Base-by-base conservation (phyloP, 1,139 yeast genomes). In the Suhomyces panamericanus region DNA sequence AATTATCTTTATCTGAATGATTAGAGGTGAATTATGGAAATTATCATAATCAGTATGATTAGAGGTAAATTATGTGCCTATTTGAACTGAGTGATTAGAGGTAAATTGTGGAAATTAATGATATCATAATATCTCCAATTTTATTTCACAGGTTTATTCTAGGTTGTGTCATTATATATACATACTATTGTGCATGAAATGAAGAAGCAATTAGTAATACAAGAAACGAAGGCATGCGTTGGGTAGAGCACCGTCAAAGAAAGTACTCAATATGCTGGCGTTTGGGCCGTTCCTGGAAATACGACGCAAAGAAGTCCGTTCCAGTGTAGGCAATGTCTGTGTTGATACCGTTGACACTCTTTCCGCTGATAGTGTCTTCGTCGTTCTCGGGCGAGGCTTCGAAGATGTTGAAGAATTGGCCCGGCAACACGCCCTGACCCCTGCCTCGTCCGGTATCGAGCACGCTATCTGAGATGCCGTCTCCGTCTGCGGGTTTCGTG, bases 311-410 rank as follows among this genome's bases (percentile, higher is more conserved):
- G 33, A 58, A 51, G 39, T 63, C 67, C 28, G 45, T 48, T 13
- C 49, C 45, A 8, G 50, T 29, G 22, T 45, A 48, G 28, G 49
- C 51, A 27, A 49, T 52, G 14, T 56, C 60, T 30, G 51, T 49
- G 43, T 49, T 58, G 34, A 59, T 52, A 9, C 77, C 78, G 55
- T 70, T 72, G 29, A 71, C 72, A 32, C 75, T 62, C 41, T 69
- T 68, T 7, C 78, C 78, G 49, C 64, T 70, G 3, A 57, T 38
- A 0, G 78, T 72, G 48, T 74, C 79, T 49, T 70, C 67, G 49
- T 77, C 76, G 57, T 81, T 91, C 56, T 90, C 98, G 0, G 98
- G 98, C 4, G 98, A 95, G 13, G 96, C 98, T 51, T 89, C 97
- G 67, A 95, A 95, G 1, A 95, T 96, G 60, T 95, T 95, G 66